Evolutionary conservation across 805 yeast genomes (phyloP).

Genomic region (Zygosaccharomyces pseudorouxii): DNA sequence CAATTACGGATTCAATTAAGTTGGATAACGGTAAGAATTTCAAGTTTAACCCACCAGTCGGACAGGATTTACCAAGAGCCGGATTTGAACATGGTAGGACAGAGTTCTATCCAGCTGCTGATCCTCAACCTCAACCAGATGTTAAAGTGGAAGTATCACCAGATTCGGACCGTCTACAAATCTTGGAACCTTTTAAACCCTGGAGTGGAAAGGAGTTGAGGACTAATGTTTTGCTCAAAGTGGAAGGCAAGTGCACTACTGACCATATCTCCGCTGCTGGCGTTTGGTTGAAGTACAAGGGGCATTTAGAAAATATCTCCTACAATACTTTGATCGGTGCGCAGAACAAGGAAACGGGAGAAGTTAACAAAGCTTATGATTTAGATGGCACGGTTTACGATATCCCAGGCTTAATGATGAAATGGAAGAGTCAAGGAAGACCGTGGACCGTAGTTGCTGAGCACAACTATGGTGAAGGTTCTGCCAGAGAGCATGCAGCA

Average conservation of each 20-base stretch:
- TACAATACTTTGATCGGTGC: constrained; percentile 96
- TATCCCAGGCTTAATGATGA: constrained; percentile 95
- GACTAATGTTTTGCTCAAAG: constrained; percentile 76
- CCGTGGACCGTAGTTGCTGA: constrained; percentile 97
- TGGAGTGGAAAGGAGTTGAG: constrained; percentile 85
- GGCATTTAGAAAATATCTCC: constrained; percentile 92
- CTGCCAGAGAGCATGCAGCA: constrained; percentile 99
- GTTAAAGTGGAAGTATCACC: constrained; percentile 72
- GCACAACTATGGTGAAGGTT: constrained; percentile 98
- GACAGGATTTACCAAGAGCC: constrained; percentile 73
- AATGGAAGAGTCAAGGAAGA: constrained; percentile 79
- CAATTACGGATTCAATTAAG: constrained; percentile 77
- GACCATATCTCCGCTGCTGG: constrained; percentile 99
- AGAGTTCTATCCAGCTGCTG: constrained; percentile 67
- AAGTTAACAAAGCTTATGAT: constrained; percentile 87
- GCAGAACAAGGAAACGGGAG: constrained; percentile 93
- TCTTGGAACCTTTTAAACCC: constrained; percentile 79
- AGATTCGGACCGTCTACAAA: constrained; percentile 84
- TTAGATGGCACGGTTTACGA: constrained; percentile 70
- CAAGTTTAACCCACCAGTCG: constrained; percentile 73
- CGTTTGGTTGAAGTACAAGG: constrained; percentile 97
- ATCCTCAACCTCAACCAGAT: constrained; percentile 60
- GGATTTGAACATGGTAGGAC: constrained; percentile 76
- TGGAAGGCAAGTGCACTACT: constrained; percentile 97
- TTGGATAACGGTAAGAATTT: constrained; percentile 67